phyloP scores from a whole-genome alignment of 371 early-diverging fungal species.

The Mortierella sp. region DNA sequence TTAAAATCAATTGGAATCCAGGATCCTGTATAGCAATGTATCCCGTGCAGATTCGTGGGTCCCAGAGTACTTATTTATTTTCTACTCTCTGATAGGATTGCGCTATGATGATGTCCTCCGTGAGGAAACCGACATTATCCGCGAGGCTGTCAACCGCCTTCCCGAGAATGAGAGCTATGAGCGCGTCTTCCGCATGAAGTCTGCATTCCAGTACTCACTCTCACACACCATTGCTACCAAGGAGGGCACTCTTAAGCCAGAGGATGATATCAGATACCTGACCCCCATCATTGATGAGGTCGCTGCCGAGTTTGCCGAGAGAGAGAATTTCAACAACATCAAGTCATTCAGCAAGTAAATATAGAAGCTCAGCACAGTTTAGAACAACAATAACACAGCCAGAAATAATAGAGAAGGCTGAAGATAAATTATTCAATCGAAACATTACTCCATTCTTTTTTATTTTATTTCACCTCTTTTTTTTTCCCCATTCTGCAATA shows the following conservation, averaged over 20 bases:
- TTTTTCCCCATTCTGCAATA: no score
- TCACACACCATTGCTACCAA: conserved; percentile 79
- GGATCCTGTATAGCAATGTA: no score
- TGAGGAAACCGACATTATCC: conserved; percentile 86
- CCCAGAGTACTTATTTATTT: background rate
- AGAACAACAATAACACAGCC: no score
- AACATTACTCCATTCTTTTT: no score
- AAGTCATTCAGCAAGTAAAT: no score
- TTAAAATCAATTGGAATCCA: no score
- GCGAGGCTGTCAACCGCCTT: conserved; percentile 91
- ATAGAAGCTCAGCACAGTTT: no score
- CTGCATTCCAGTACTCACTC: conserved; percentile 84
- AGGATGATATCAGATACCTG: conserved; percentile 88
- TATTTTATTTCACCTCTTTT: no score
- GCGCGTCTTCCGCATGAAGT: conserved; percentile 87
- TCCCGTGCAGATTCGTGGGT: no score
- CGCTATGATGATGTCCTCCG: conserved; percentile 92
- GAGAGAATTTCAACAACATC: conserved; percentile 71
- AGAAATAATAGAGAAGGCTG: no score
- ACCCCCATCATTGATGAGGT: conserved; percentile 88
- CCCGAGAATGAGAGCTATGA: conserved; percentile 78
- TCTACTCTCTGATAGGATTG: conserved; percentile 70
- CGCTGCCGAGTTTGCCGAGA: conserved; percentile 85
- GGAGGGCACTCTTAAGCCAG: conserved; percentile 83
- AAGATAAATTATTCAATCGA: no score